A percentile compares a stretch with the other conserved stretches of the same genome.
phyloP scores from a whole-genome alignment of 441 rosid species.

The Dalechampia spathulata region DNA sequence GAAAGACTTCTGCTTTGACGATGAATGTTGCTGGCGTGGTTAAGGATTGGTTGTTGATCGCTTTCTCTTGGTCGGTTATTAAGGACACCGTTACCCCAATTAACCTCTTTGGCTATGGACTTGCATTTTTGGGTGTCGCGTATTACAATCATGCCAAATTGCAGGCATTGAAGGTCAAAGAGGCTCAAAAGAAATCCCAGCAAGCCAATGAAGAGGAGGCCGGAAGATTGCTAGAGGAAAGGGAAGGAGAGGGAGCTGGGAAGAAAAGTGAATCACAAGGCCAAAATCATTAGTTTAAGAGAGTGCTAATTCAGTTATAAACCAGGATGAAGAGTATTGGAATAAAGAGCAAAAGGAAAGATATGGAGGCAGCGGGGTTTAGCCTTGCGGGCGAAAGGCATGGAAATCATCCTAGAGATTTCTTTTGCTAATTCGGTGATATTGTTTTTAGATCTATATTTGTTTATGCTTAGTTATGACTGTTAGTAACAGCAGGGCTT shows the following conservation, averaged over 20 bases:
- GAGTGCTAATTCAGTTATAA: slow-evolving; percentile 13
- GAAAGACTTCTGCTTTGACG: slow-evolving; percentile 90
- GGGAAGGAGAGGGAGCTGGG: slow-evolving; percentile 49
- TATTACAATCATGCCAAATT: slow-evolving; percentile 87
- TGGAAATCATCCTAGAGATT: slow-evolving; percentile 9
- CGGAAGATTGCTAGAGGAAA: slow-evolving; percentile 69
- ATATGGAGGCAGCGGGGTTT: slow-evolving; percentile 6
- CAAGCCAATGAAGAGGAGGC: slow-evolving; percentile 73
- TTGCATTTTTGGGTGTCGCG: slow-evolving; percentile 86
- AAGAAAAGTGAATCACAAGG: slow-evolving; percentile 57
- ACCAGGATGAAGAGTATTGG: slow-evolving; percentile 21
- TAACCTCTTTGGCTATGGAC: slow-evolving; percentile 73
- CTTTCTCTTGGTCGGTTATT: slow-evolving; percentile 89
- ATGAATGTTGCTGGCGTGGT: slow-evolving; percentile 99
- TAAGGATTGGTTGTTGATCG: slow-evolving; percentile 90
- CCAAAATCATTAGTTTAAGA: slow-evolving; percentile 18
- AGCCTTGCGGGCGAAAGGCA: slow-evolving; percentile 6
- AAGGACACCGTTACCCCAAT: slow-evolving; percentile 89
- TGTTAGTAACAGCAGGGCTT: slow-evolving; percentile 21
- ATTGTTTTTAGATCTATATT: slow-evolving; percentile 18
- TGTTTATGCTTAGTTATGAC: slow-evolving; percentile 25
- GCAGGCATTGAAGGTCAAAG: slow-evolving; percentile 82
- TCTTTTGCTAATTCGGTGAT: slow-evolving; percentile 28
- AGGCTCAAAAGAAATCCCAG: slow-evolving; percentile 71
- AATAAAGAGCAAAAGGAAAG: slow-evolving; percentile 34